Percentiles rank a stretch among this genome's conserved stretches.
Conservation (phyloP, 768 basidiomycete species). For the Collybia nuda region DNA sequence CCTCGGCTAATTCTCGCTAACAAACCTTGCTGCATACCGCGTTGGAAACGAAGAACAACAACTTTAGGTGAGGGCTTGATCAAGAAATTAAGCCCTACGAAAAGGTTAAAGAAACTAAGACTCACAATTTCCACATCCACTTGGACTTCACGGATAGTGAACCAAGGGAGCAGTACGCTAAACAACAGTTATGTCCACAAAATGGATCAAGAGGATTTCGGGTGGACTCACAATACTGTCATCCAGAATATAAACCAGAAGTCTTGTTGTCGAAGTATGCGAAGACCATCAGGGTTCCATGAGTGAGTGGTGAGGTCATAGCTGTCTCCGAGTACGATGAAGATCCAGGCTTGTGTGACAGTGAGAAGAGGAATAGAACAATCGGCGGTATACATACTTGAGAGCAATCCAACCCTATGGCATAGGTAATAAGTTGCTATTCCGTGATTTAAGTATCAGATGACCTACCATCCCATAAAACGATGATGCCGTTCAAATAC, state of each 20-base stretch:
- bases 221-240: conserved; percentile 60
- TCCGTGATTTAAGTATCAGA: neutral
- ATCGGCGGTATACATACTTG: conserved; percentile 41
- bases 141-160: conserved; percentile 71
- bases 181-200: neutral
- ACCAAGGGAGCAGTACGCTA: conserved; percentile 75
- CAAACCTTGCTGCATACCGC: conserved; percentile 86
- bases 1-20: conserved; percentile 77
- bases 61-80: conserved; percentile 77
- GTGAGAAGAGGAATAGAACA: neutral
- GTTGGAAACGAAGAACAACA: conserved; percentile 74
- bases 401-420: conserved; percentile 45
- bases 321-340: conserved; percentile 67
- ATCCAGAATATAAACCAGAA: conserved; percentile 80
- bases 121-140: conserved; percentile 78
- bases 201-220: conserved; percentile 7
- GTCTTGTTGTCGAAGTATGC: conserved; percentile 66
- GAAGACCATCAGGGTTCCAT: conserved; percentile 62
- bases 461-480: conserved; percentile 72
- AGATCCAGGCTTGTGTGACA: conserved; percentile 51
- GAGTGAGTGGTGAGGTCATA: conserved; percentile 54
- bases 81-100: conserved; percentile 4
- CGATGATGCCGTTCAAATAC: conserved; percentile 83
- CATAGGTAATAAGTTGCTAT: conserved; percentile 5
- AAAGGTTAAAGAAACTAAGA: conserved; percentile 5